phyloP scores from a whole-genome alignment of 2,329 filamentous ascomycete genomes.

The Xylariaceae sp. region DNA sequence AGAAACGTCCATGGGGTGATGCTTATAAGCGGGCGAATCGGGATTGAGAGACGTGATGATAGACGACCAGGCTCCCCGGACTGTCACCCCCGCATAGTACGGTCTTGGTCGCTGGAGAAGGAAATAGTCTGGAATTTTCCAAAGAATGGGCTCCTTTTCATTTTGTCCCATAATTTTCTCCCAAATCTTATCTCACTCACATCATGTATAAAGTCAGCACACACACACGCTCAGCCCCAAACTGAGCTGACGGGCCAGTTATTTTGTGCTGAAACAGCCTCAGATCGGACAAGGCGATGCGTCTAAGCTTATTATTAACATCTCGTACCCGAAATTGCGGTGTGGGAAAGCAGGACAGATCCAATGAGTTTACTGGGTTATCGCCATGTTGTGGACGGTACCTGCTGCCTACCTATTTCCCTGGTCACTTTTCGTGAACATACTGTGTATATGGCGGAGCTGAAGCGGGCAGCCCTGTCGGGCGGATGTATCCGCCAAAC shows the following conservation, averaged over 20 bases:
- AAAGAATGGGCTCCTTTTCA: slow-evolving; percentile 3
- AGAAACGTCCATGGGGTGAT: slow-evolving; percentile 13
- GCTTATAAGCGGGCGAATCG: slow-evolving; percentile 14
- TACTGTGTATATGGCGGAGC: slow-evolving; percentile 16
- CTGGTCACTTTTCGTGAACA: slow-evolving; percentile 9
- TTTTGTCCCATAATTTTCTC: background rate
- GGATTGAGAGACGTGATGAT: slow-evolving; percentile 9
- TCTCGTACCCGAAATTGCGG: slow-evolving; percentile 12
- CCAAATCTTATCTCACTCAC: slow-evolving; percentile 9
- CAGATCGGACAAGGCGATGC: slow-evolving; percentile 5
- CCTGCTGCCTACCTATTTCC: no score
- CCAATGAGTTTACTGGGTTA: no score
- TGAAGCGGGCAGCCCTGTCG: slow-evolving; percentile 8
- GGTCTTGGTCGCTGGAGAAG: slow-evolving; percentile 6
- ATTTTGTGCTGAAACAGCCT: slow-evolving; percentile 11
- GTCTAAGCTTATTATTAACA: background rate
- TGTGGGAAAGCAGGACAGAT: slow-evolving; percentile 4
- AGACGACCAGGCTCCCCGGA: slow-evolving; percentile 14
- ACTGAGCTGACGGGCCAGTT: slow-evolving; percentile 7
- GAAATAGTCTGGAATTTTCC: slow-evolving; percentile 18
- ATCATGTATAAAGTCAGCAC: no score
- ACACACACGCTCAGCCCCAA: slow-evolving; percentile 9
- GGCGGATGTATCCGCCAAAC: slow-evolving; percentile 14
- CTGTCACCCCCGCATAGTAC: slow-evolving; percentile 17
- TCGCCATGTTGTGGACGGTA: no score